Base-by-base conservation (phyloP, 2,329 filamentous ascomycete genomes). In the Diaporthe capsici region DNA sequence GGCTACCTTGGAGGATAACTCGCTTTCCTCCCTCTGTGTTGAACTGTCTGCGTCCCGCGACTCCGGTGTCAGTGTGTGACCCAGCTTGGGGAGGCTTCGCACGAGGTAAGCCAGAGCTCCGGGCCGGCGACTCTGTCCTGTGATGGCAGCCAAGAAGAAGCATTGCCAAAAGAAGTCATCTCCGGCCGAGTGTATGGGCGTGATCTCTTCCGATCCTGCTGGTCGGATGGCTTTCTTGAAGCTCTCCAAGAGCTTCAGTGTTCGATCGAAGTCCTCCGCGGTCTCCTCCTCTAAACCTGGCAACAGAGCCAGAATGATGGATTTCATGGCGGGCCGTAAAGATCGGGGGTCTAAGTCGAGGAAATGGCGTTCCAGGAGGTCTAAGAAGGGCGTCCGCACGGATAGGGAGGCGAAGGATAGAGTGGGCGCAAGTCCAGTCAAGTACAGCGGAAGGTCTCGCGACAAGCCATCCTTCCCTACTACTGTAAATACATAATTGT, bases 111-210 rank as follows among this genome's bases (percentile, higher is more conserved):
- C 95, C 75, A 99, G 87, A 53, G 95, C 95, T 37, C 97, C 97
- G 78, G 94, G 92, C 73, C 97, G 92, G 76, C 96, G 90, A 76
- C 93, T 95, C 57, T 95, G 91, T 80, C 96, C 96, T 1, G 97
- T 98, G 76, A 99, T 97, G 25, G 95, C 94, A 13, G 96, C 95
- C 25, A 99, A 87, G 81, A 99, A 98, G 82, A 99, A 94, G 83
- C 95, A 98, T 85, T 99, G 97, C 97, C 97, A 99, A 83, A 98
- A 99, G 83, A 97, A 98, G 78, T 94, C 94, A 78, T 96, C 94
- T 13, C 92, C 92, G 12, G 89, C 89, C 61, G 87, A 90, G 83
- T 90, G 91, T 51, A 84, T 88, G 73, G 83, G 84, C 44, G 85
- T 90, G 78, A 87, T 88, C 72, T 84, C 86, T 78, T 89, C 85